Conservation (phyloP, 768 basidiomycete genomes). For the Naganishia randhawae region DNA sequence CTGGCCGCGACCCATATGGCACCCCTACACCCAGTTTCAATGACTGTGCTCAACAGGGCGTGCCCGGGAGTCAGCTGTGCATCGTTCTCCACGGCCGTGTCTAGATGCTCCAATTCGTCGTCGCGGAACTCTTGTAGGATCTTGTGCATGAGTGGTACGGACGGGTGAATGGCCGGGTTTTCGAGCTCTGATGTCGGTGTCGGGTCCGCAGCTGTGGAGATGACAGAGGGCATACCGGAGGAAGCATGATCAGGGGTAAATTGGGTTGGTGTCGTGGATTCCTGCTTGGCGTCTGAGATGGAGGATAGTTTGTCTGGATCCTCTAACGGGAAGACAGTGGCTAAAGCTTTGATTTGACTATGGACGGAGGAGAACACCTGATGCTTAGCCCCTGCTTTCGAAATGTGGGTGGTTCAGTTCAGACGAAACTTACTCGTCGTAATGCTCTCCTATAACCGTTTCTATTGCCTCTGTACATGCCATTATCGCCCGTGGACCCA, state of each 20-base stretch:
- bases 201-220: constrained; percentile 33
- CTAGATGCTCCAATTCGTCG: constrained; percentile 90
- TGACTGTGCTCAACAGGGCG: constrained; percentile 76
- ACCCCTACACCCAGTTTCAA: constrained; percentile 79
- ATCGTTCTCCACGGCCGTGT: constrained; percentile 80
- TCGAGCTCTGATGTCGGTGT: constrained; percentile 2
- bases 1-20: constrained; percentile 87
- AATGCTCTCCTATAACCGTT: constrained; percentile 96
- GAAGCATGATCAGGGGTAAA: constrained; percentile 24
- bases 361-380: not conserved
- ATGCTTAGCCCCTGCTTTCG: not conserved
- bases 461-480: constrained; percentile 98
- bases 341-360: constrained; percentile 78
- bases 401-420: not conserved
- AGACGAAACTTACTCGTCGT: constrained; percentile 73
- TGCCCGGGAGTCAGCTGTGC: constrained; percentile 89
- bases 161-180: constrained; percentile 62
- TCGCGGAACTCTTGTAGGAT: constrained; percentile 82
- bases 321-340: constrained; percentile 39
- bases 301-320: constrained; percentile 11
- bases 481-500: constrained; percentile 94
- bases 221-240: constrained; percentile 33
- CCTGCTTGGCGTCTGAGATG: not conserved
- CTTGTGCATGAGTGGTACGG: constrained; percentile 67
- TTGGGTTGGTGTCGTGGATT: not conserved